Evolutionary conservation across 192 early-diverging fungal genomes (phyloP), one percentile per base, ranked within the genome.

Genomic region (Umbelopsis vinacea): DNA sequence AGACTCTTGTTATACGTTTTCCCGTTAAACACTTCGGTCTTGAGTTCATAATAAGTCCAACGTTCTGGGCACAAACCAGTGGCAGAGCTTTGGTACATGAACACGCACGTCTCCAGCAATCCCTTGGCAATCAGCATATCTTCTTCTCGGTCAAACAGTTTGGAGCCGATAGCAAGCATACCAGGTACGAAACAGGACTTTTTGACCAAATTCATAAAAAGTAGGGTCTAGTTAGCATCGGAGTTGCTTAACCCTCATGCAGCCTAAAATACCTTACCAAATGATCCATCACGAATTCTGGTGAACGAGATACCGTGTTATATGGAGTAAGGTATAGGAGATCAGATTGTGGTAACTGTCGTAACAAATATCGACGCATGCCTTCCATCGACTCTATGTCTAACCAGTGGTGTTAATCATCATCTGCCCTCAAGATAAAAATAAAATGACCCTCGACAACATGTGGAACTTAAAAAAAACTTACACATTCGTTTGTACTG

Each of bases 151-250:
- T 89, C 72, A 55, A 84, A 79, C 53, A 77, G 76, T 47, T 83
- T 81, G 21, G 83, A 43, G 5, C 87, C 85, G 66, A 89, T 80
- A 0, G 86, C 85, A 0, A 89, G 46, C 68, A 85, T 86, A 14
- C 88, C 87, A 45, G 79, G 80, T 15, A 86, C 84, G 71, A 86
- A 89, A 53, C 86, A 89, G 4, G 81, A 67, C 87, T 87, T 67
- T 23, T 69, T 67, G 17, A 68, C 71, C 67, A 63, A n/a, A n/a
- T n/a, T n/a, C n/a, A n/a, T n/a, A n/a, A 35, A 4, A 21, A 17
- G 35, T 63, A 37, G 26, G 33, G 1, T 24, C 15, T 37, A 4
- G 26, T n/a, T 12, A 63, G 2, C 11, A 43, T 11, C 40, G 40
- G 40, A 43, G 40, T 43, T 43, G 11, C 1, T 6, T 29, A 29